These are phyloP conservation scores for Rhodotorula sp. DNA, from an alignment of 1,284 basidiomycete species.

Conservation along the genomic window DNA sequence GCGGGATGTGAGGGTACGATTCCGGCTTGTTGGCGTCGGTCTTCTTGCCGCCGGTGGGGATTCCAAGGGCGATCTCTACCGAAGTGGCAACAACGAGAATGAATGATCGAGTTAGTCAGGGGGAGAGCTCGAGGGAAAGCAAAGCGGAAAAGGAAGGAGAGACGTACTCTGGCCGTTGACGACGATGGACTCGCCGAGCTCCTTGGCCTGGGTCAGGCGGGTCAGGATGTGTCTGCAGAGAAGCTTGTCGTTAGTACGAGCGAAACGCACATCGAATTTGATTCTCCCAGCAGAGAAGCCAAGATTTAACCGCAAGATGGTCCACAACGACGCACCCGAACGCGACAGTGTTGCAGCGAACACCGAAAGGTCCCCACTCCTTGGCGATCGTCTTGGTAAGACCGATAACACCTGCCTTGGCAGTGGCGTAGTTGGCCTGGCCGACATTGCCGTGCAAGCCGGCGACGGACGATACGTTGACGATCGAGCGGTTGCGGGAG, in stretches of 20 bases:
- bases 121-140: not conserved
- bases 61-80: constrained; percentile 65
- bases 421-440: constrained; percentile 64
- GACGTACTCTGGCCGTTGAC: constrained; percentile 67
- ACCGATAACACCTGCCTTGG: constrained; percentile 71
- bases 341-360: constrained; percentile 75
- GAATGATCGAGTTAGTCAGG: not conserved
- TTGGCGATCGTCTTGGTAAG: constrained; percentile 67
- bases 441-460: constrained; percentile 79
- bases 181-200: constrained; percentile 69
- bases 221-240: constrained; percentile 33
- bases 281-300: not conserved
- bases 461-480: constrained; percentile 66
- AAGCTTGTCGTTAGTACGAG: too few species aligned
- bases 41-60: constrained; percentile 56
- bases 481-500: constrained; percentile 68
- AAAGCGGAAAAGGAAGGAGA: not conserved
- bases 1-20: constrained; percentile 52
- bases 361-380: constrained; percentile 78
- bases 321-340: constrained; percentile 59
- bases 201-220: constrained; percentile 63
- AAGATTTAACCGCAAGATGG: too few species aligned
- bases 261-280: too few species aligned
- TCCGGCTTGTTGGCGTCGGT: constrained; percentile 23
- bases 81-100: not conserved